Base-by-base conservation (phyloP, 2,329 filamentous ascomycete genomes). In the Nemania sp. region DNA sequence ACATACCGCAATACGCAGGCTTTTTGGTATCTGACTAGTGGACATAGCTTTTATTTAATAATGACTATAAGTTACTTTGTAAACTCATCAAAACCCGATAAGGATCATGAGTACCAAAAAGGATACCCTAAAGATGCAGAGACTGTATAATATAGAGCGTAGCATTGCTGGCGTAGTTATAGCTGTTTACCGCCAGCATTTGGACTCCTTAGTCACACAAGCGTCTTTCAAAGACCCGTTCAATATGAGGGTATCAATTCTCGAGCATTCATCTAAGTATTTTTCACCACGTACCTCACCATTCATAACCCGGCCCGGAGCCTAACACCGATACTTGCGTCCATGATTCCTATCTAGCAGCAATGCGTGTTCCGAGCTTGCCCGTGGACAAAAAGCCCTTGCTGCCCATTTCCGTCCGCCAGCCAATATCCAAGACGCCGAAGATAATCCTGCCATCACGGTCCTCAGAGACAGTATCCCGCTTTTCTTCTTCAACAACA, bases 341-440 rank as follows among this genome's bases (percentile, higher is more conserved):
- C 49, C 54, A 57, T 18, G 18, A 2, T 18, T 20, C 45, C 59
- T 69, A 73, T 74, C 64, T 80, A 73, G 73, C 72, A 24, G 72
- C 71, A 18, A 78, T 75, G 72, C 86, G 84, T 64, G 86, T 85
- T 13, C 88, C 87, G 70, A 97, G 82, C 85, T 92, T 95, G 10
- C 94, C 94, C 6, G 96, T 99, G 52, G 91, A 93, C 77, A 99
- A 83, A 74, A 90, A 94, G 0, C 96, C 96, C 74, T 89, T 88
- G 80, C 95, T 96, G 0, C 96, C 96, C 91, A 98, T 94, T 69
- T 92, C 88, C 43, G 92, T 92, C 70, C 93, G 87, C 96, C 96
- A 99, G 62, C 93, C 91, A 67, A 98, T 92, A 51, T 90, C 91
- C 72, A 98, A 80, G 70, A 96, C 90, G 5, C 94, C 95, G 77